These are phyloP conservation scores for Rhizopogon roseolus DNA, from an alignment of 768 basidiomycete genomes.

Conservation along the genomic window DNA sequence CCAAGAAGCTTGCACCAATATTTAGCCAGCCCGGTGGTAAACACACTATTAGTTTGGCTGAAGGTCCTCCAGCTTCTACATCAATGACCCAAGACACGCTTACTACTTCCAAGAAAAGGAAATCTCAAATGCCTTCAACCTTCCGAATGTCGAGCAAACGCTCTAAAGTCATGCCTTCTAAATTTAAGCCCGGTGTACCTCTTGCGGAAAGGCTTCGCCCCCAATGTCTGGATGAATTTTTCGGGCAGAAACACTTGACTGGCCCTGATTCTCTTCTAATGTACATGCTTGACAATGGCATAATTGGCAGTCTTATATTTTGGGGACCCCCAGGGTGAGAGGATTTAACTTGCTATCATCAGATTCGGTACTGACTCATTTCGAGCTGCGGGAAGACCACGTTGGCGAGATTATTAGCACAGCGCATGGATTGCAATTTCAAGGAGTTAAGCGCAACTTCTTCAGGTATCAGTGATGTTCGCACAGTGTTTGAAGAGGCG, in stretches of 20 bases:
- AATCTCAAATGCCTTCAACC: constrained; percentile 8
- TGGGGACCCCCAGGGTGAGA: constrained; percentile 74
- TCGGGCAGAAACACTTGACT: constrained; percentile 67
- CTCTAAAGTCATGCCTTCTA: constrained; percentile 14
- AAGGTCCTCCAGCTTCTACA: not conserved
- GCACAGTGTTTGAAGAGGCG: constrained; percentile 73
- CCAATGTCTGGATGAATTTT: constrained; percentile 53
- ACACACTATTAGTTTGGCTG: constrained; percentile 9
- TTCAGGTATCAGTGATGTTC: constrained; percentile 64
- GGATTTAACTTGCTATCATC: not conserved
- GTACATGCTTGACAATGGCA: constrained; percentile 44
- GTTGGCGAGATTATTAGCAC: constrained; percentile 66
- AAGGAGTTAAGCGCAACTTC: constrained; percentile 78
- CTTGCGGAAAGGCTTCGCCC: constrained; percentile 76
- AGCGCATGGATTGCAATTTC: constrained; percentile 52
- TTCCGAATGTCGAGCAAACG: constrained; percentile 12
- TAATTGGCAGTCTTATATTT: constrained; percentile 56
- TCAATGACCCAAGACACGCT: not conserved
- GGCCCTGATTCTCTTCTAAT: constrained; percentile 54
- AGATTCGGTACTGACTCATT: not conserved
- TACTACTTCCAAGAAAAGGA: constrained; percentile 28
- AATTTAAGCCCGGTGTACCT: constrained; percentile 38
- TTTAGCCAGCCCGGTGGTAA: constrained; percentile 25
- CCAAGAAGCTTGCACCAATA: constrained; percentile 36
- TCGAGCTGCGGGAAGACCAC: constrained; percentile 71